Conservation (phyloP, 2,329 filamentous ascomycete genomes). For the Knufia fluminis region DNA sequence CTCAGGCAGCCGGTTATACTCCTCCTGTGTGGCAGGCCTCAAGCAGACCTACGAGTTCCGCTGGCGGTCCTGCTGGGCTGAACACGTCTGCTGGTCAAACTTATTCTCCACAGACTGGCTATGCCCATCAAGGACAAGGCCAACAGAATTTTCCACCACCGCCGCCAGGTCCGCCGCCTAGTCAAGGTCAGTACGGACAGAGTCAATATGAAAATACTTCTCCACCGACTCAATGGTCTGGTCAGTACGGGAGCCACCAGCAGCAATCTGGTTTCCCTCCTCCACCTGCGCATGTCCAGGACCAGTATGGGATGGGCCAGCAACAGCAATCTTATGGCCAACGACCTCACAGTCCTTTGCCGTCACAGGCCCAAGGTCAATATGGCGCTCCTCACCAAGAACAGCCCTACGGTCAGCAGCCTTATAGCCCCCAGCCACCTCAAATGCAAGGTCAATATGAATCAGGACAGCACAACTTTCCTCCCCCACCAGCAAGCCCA, state of each 20-base stretch:
- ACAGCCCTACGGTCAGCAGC: neutral
- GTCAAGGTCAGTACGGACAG: neutral
- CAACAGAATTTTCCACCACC: conserved; percentile 16
- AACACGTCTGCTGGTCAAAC: neutral
- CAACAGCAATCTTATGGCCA: too few species aligned
- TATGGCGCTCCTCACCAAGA: conserved; percentile 2
- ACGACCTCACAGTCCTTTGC: neutral
- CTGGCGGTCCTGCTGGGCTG: conserved; percentile 8
- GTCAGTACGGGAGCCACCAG: neutral
- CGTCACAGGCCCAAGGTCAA: neutral
- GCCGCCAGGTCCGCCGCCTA: conserved; percentile 13
- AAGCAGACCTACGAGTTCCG: conserved; percentile 14
- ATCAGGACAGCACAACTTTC: neutral
- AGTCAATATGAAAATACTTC: neutral
- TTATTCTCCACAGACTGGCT: neutral
- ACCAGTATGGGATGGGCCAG: neutral
- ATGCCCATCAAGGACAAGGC: conserved; percentile 4
- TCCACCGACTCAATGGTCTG: neutral
- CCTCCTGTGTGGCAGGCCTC: conserved; percentile 22
- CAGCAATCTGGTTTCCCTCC: neutral
- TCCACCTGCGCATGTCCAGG: neutral
- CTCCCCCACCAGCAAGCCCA: neutral
- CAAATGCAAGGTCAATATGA: neutral
- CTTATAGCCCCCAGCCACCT: conserved; percentile 1
- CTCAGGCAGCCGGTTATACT: conserved; percentile 19